Conservation (phyloP, 176 grass and related monocot species). For the Avena atlantica region DNA sequence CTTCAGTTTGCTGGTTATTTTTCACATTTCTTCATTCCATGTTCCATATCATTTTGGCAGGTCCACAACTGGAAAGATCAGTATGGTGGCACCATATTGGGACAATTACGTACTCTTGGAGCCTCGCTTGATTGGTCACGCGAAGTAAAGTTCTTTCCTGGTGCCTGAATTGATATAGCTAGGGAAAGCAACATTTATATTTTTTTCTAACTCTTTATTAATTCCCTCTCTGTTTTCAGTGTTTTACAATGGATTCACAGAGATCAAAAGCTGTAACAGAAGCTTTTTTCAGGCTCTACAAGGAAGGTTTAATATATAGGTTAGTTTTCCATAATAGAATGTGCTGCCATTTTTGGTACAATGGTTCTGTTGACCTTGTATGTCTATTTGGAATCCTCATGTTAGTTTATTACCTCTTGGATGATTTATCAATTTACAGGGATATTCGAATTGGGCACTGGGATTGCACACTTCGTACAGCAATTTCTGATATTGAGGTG, state of each 20-base stretch:
- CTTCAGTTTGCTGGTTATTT: not conserved
- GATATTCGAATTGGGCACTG: conserved; percentile 59
- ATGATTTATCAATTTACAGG: conserved; percentile 43
- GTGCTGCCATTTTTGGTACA: not conserved
- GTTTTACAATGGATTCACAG: conserved; percentile 91
- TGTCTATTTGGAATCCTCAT: not conserved
- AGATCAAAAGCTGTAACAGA: conserved; percentile 89
- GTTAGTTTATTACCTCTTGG: conserved; percentile 3
- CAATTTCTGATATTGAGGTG: conserved; percentile 97
- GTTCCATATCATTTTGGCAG: conserved; percentile 51
- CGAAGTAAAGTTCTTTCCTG: conserved; percentile 56
- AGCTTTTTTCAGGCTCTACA: conserved; percentile 65
- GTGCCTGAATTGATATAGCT: conserved; percentile 20
- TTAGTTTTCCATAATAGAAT: conserved; percentile 39
- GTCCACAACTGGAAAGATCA: conserved; percentile 92
- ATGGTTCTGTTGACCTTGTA: conserved; percentile 12
- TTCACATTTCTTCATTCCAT: conserved; percentile 36
- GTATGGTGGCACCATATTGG: conserved; percentile 78
- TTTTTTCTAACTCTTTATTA: conserved; percentile 18
- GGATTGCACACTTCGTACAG: conserved; percentile 90
- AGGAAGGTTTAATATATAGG: conserved; percentile 81
- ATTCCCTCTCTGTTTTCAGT: conserved; percentile 44
- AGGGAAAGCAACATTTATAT: conserved; percentile 8
- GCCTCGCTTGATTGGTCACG: conserved; percentile 94
- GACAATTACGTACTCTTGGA: conserved; percentile 78